phyloP scores from a whole-genome alignment of 2,329 filamentous ascomycete species.

The Periconia sp. region DNA sequence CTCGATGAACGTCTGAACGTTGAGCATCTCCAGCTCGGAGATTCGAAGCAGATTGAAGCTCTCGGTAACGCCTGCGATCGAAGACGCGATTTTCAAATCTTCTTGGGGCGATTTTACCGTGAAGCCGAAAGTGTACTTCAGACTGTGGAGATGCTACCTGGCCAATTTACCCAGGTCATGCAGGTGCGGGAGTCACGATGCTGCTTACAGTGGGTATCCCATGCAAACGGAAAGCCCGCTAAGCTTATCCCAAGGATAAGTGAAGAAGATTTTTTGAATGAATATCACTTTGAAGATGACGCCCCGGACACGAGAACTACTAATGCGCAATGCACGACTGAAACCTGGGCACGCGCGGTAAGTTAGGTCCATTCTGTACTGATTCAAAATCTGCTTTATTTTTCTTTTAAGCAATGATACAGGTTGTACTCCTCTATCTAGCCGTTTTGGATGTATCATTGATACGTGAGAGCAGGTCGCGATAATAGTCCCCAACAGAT shows the following conservation, averaged over 20 bases:
- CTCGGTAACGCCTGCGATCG: background rate
- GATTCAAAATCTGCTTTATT: too few relatives aligned
- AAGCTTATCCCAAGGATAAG: background rate
- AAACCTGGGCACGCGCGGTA: background rate
- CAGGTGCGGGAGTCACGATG: too few relatives aligned
- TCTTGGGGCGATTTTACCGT: background rate
- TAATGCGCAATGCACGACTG: background rate
- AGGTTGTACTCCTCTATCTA: background rate
- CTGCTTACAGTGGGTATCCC: background rate
- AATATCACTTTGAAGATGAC: slow-evolving; percentile 1
- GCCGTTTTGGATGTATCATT: background rate
- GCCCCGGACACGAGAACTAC: background rate
- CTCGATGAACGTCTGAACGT: background rate
- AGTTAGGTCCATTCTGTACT: too few relatives aligned
- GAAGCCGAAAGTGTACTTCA: background rate
- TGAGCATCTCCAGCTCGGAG: too few relatives aligned
- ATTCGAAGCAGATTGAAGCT: background rate
- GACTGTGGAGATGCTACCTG: background rate
- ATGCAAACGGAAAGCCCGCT: background rate
- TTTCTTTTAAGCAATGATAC: too few relatives aligned
- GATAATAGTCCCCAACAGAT: slow-evolving; percentile 1
- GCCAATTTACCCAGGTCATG: background rate
- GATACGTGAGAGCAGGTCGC: background rate
- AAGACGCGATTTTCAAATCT: background rate
- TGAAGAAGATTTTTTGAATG: background rate